Percentiles rank a stretch among this genome's conserved stretches.
phyloP scores from a whole-genome alignment of 768 basidiomycete genomes.

The Leccinum aurantiacum region DNA sequence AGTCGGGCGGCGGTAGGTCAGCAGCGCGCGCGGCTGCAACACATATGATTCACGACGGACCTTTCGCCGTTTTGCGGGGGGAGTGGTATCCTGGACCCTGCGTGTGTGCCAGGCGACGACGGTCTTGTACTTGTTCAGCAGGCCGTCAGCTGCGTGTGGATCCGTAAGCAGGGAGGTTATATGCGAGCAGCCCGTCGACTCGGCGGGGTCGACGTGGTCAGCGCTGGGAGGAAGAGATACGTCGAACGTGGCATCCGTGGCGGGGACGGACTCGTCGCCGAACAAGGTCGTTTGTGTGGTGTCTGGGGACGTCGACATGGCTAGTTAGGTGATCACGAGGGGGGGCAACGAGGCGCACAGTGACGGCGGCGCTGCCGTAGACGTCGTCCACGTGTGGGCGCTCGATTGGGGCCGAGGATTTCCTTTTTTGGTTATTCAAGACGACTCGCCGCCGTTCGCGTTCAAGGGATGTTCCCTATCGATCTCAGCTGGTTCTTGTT shows the following conservation, averaged over 20 bases:
- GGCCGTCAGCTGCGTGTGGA: conserved; percentile 20
- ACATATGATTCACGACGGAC: conserved; percentile 36
- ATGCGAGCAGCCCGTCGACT: conserved; percentile 38
- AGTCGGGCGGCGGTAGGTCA: background rate
- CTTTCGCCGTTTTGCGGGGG: conserved; percentile 63
- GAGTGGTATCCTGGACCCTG: conserved; percentile 44
- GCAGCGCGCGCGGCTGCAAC: background rate
- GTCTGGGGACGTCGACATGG: conserved; percentile 34
- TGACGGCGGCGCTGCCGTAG: background rate
- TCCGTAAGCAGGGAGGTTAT: conserved; percentile 39
- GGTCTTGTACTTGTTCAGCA: conserved; percentile 52
- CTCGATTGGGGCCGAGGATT: conserved; percentile 1
- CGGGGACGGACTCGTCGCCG: conserved; percentile 23
- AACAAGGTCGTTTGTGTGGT: conserved; percentile 30
- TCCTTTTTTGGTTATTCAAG: conserved; percentile 13
- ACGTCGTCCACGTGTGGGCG: conserved; percentile 2
- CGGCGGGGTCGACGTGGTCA: conserved; percentile 15
- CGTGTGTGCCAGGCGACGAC: conserved; percentile 56
- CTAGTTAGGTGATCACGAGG: background rate
- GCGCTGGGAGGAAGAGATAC: conserved; percentile 7
- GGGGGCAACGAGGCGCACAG: background rate
- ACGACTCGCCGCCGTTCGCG: too few species aligned
- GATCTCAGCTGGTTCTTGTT: background rate
- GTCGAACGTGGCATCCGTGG: conserved; percentile 15
- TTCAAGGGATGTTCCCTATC: background rate